Evolutionary conservation across 108 stramenopile genomes (phyloP), one percentile per base, ranked within the genome.

Genomic region (Pseudonitzschia multiseries): DNA sequence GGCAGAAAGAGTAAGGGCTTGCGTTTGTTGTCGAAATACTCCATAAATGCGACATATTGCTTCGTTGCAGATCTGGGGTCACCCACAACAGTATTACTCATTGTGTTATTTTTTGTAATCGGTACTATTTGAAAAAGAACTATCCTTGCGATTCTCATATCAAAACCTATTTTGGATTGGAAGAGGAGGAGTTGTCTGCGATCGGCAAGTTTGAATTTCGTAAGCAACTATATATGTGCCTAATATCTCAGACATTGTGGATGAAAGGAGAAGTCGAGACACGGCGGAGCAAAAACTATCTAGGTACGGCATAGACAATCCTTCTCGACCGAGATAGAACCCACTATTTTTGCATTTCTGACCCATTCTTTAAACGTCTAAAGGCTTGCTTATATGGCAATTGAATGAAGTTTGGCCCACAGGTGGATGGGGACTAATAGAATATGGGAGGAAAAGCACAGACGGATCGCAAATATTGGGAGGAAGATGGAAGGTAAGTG

Each of bases 351-450:
- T 14, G 18, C 12, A 18, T 8, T 14, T 48, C 46, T 48, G 17
- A 48, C 46, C 17, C 17, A 48, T 26, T 56, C 24, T 56, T 20
- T 20, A 56, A 9, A 56, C 22, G 54, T 56, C 22, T 20, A 56
- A 9, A 56, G 54, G 54, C 54, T 56, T 56, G 12, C 44, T 89
- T 50, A 68, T 83, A 42, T 89, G 88, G 88, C 85, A 86, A 52
- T 42, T 86, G 32, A 86, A 86, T 56, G 88, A 89, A 62, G 84
- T 75, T 43, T 89, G 85, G 85, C 85, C 85, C 4, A 88, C 87
- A 5, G 87, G 87, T 32, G 83, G 84, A 27, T 88, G 84, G 84
- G 84, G 87, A 26, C 62, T 65, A 15, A 20, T 88, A 17, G 87
- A 88, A 57, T 85, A 88, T 72, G 21, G 51, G 8, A 65, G 70